Evolutionary conservation across 1,139 yeast species (phyloP).

Genomic region (Yamadazyma pseudoaaseri): DNA sequence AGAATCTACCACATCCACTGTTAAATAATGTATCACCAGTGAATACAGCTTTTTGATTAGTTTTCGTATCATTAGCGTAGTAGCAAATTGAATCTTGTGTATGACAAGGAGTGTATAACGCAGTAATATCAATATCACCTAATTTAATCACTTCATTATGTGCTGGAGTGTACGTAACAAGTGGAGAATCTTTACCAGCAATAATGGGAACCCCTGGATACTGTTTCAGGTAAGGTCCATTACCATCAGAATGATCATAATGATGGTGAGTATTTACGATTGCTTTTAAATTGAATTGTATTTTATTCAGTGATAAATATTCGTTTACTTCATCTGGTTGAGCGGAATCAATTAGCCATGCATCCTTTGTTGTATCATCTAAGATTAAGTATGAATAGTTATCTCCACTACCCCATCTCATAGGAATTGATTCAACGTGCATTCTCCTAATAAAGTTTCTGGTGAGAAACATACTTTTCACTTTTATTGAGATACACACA

Average conservation of each 20-base stretch:
- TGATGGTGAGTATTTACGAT: constrained; percentile 97
- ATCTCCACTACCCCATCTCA: constrained; percentile 95
- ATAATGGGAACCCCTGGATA: constrained; percentile 67
- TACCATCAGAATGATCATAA: constrained; percentile 92
- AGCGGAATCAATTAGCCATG: constrained; percentile 94
- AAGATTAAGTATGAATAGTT: constrained; percentile 81
- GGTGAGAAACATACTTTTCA: too few species aligned
- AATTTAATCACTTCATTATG: constrained; percentile 60
- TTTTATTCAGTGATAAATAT: constrained; percentile 24
- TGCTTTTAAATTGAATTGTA: constrained; percentile 51
- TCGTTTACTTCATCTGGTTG: constrained; percentile 58
- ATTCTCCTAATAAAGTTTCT: constrained; percentile 42
- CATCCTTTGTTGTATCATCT: constrained; percentile 63
- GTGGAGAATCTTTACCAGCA: constrained; percentile 80
- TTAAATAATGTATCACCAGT: constrained; percentile 95
- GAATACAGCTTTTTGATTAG: constrained; percentile 72
- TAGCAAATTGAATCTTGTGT: constrained; percentile 95
- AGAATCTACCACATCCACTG: constrained; percentile 95
- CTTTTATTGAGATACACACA: not conserved
- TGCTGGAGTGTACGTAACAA: constrained; percentile 65
- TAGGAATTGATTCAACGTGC: constrained; percentile 81
- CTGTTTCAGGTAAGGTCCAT: constrained; percentile 40
- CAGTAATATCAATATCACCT: constrained; percentile 71
- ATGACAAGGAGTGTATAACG: constrained; percentile 96
- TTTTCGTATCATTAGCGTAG: constrained; percentile 59